Conservation (phyloP, 495 filamentous ascomycete genomes). For the Podospora fimiseda region DNA sequence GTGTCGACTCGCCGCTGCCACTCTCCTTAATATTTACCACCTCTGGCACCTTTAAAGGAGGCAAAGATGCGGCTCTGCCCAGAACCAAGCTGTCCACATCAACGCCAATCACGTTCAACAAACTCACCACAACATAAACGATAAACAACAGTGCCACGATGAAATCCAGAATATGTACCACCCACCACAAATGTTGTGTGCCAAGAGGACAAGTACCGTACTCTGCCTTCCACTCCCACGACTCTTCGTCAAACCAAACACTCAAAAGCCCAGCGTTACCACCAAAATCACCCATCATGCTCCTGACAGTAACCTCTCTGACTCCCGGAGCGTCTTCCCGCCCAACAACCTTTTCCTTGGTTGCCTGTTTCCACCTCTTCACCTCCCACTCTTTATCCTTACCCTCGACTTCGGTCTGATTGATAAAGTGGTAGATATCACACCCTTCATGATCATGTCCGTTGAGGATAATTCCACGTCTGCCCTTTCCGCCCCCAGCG, state of each 20-base stretch:
- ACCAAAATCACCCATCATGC: constrained; percentile 94
- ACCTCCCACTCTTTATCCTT: constrained; percentile 39
- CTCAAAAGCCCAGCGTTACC: constrained; percentile 85
- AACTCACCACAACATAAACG: constrained; percentile 21
- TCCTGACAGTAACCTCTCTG: constrained; percentile 89
- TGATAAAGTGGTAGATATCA: constrained; percentile 75
- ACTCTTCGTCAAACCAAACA: constrained; percentile 73
- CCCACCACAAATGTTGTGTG: constrained; percentile 92
- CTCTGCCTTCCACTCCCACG: constrained; percentile 72
- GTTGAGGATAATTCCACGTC: constrained; percentile 66
- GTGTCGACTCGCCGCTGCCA: too few relatives aligned
- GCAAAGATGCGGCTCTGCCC: not conserved
- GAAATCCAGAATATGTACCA: constrained; percentile 66
- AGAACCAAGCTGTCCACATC: constrained; percentile 19
- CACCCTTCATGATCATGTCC: constrained; percentile 95
- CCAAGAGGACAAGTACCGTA: constrained; percentile 72
- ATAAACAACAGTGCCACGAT: constrained; percentile 40
- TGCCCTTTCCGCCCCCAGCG: constrained; percentile 50
- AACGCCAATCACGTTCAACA: constrained; percentile 16
- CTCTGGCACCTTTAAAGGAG: too few relatives aligned
- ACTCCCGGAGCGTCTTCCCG: constrained; percentile 46
- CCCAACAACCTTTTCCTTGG: constrained; percentile 24
- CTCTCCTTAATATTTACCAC: too few relatives aligned
- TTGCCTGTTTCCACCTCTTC: constrained; percentile 34
- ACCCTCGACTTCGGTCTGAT: constrained; percentile 32